These are phyloP conservation scores for Polychaeton citri DNA, from an alignment of 2,329 filamentous ascomycete genomes.

Conservation along the genomic window DNA sequence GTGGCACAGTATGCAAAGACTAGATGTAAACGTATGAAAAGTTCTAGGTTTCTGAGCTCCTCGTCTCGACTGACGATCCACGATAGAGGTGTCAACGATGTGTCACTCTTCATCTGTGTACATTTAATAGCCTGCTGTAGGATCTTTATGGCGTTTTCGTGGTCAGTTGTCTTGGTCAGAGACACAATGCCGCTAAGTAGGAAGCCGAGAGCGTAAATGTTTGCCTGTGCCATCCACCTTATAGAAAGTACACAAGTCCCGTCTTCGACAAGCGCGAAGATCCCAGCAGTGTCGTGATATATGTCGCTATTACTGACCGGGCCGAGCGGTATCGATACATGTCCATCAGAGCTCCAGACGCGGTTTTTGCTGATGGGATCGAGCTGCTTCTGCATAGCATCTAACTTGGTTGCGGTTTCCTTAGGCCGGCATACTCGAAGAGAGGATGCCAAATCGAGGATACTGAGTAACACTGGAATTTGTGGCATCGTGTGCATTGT, in stretches of 20 bases:
- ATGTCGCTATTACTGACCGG: slow-evolving; percentile 20
- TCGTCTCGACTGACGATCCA: not conserved
- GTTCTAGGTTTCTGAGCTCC: slow-evolving; percentile 34
- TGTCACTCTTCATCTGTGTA: slow-evolving; percentile 25
- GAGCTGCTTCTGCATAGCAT: slow-evolving; percentile 46
- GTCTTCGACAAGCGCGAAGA: slow-evolving; percentile 25
- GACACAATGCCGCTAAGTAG: slow-evolving; percentile 43
- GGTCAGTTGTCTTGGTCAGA: slow-evolving; percentile 41
- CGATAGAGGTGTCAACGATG: not conserved
- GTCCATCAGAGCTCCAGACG: slow-evolving; percentile 21
- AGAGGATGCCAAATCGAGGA: slow-evolving; percentile 58
- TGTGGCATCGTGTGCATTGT: slow-evolving; percentile 50
- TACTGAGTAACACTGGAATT: slow-evolving; percentile 50
- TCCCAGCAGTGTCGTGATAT: slow-evolving; percentile 29
- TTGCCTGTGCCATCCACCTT: slow-evolving; percentile 46
- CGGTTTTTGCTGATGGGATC: slow-evolving; percentile 35
- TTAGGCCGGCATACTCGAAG: slow-evolving; percentile 50
- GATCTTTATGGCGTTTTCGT: slow-evolving; percentile 43
- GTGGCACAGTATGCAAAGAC: slow-evolving; percentile 57
- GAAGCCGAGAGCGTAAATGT: slow-evolving; percentile 47
- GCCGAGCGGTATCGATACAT: slow-evolving; percentile 29
- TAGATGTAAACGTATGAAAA: slow-evolving; percentile 58
- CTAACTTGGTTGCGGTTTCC: slow-evolving; percentile 46
- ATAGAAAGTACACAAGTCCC: slow-evolving; percentile 36
- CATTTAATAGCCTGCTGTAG: slow-evolving; percentile 44